Conservation (phyloP, 306 rosid species). For the Hippophae rhamnoides region DNA sequence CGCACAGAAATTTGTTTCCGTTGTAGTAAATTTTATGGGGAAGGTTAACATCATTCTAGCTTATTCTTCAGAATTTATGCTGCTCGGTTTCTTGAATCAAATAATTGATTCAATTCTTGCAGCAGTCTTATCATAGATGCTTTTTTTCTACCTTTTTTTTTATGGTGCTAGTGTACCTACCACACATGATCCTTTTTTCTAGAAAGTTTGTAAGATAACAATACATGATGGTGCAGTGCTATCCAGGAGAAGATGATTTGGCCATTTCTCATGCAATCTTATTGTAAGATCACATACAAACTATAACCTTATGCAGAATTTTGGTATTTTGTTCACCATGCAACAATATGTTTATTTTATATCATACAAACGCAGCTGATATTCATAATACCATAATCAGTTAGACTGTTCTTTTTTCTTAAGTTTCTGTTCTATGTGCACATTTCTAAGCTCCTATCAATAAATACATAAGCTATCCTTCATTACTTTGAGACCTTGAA, state of each 20-base stretch:
- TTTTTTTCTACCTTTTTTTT: conserved; percentile 17
- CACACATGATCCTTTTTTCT: not conserved
- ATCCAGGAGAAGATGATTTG: conserved; percentile 92
- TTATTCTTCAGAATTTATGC: not conserved
- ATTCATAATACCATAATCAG: not conserved
- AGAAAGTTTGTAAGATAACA: too few relatives aligned
- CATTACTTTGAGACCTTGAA: too few relatives aligned
- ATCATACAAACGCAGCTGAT: not conserved
- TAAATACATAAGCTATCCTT: too few relatives aligned
- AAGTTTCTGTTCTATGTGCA: not conserved
- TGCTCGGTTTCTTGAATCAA: conserved; percentile 13
- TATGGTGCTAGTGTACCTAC: conserved; percentile 21
- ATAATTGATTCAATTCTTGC: not conserved
- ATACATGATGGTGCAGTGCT: conserved; percentile 44
- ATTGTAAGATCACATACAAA: conserved; percentile 42
- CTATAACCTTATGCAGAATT: conserved; percentile 1
- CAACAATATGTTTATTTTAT: not conserved
- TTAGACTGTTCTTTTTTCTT: too few relatives aligned
- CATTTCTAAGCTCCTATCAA: too few relatives aligned
- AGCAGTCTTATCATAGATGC: not conserved
- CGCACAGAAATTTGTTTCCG: conserved; percentile 66
- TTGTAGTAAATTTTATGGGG: conserved; percentile 70
- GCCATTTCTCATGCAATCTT: conserved; percentile 80
- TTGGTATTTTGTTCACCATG: not conserved
- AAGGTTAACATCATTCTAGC: conserved; percentile 44